Evolutionary conservation across 768 basidiomycete species (phyloP).

Genomic region (Punctularia strigosozonata): DNA sequence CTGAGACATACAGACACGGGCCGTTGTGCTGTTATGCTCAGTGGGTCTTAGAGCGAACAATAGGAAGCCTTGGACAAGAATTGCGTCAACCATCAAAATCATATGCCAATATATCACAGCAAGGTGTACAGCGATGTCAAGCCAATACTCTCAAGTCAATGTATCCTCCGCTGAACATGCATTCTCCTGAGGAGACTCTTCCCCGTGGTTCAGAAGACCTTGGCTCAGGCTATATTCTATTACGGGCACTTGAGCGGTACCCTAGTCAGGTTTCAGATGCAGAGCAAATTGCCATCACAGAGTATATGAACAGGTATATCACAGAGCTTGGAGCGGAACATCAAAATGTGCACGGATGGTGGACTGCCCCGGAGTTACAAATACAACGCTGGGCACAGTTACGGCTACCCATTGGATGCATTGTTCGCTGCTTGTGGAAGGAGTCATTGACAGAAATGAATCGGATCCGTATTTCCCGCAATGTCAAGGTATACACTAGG

Average conservation of each 20-base stretch:
- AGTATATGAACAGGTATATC: background rate
- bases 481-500: slow-evolving; percentile 9
- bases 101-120: slow-evolving; percentile 16
- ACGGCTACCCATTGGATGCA: slow-evolving; percentile 14
- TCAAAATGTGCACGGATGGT: slow-evolving; percentile 1
- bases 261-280: slow-evolving; percentile 3
- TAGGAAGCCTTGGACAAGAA: slow-evolving; percentile 17
- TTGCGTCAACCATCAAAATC: slow-evolving; percentile 14
- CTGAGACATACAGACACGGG: slow-evolving; percentile 13
- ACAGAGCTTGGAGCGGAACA: background rate
- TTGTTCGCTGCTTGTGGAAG: slow-evolving; percentile 10
- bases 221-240: slow-evolving; percentile 8
- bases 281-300: background rate
- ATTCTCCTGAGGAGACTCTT: background rate
- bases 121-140: slow-evolving; percentile 11
- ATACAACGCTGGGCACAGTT: slow-evolving; percentile 10
- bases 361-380: slow-evolving; percentile 2
- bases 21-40: slow-evolving; percentile 15
- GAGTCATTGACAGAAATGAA: slow-evolving; percentile 4
- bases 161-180: slow-evolving; percentile 9
- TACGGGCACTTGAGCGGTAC: too few species aligned
- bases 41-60: slow-evolving; percentile 18
- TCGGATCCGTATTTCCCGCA: slow-evolving; percentile 4
- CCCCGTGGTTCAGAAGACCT: slow-evolving; percentile 8
- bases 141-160: slow-evolving; percentile 9